Evolutionary conservation across 306 rosid genomes (phyloP).

Genomic region (Castanea sativa): DNA sequence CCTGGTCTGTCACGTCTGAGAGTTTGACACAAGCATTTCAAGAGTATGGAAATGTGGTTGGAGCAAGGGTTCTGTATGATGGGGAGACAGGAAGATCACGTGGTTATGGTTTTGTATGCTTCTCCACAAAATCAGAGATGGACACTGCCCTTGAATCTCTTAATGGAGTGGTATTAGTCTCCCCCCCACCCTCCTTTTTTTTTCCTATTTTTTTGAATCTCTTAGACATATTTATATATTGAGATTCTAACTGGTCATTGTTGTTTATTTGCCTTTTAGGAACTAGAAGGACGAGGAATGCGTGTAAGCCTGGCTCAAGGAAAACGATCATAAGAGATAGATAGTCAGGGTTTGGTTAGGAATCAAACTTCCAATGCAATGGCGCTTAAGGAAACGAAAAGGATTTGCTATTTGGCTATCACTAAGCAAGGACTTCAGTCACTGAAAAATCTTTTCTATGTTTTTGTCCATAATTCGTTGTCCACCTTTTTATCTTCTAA

Average conservation of each 20-base stretch:
- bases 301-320: slow-evolving; percentile 95
- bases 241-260: slow-evolving; percentile 7
- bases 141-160: slow-evolving; percentile 69
- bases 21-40: slow-evolving; percentile 65
- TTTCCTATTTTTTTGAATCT: neutral
- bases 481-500: slow-evolving; percentile 1
- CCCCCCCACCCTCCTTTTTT: neutral
- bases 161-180: slow-evolving; percentile 59
- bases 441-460: slow-evolving; percentile 26
- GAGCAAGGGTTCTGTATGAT: slow-evolving; percentile 82
- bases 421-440: slow-evolving; percentile 17
- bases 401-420: slow-evolving; percentile 14
- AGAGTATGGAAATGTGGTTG: slow-evolving; percentile 84
- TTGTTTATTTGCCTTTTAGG: slow-evolving; percentile 43
- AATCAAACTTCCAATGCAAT: slow-evolving; percentile 15
- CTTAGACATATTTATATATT: neutral
- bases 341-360: slow-evolving; percentile 11
- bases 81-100: slow-evolving; percentile 89
- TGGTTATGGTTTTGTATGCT: slow-evolving; percentile 89
- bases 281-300: slow-evolving; percentile 77
- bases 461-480: slow-evolving; percentile 16
- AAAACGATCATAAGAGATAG: slow-evolving; percentile 39
- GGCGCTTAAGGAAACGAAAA: slow-evolving; percentile 28
- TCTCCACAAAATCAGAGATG: slow-evolving; percentile 70
- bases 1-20: slow-evolving; percentile 89